These are phyloP conservation scores for Canna indica DNA, from an alignment of 176 grass and related monocot genomes.

Conservation along the genomic window DNA sequence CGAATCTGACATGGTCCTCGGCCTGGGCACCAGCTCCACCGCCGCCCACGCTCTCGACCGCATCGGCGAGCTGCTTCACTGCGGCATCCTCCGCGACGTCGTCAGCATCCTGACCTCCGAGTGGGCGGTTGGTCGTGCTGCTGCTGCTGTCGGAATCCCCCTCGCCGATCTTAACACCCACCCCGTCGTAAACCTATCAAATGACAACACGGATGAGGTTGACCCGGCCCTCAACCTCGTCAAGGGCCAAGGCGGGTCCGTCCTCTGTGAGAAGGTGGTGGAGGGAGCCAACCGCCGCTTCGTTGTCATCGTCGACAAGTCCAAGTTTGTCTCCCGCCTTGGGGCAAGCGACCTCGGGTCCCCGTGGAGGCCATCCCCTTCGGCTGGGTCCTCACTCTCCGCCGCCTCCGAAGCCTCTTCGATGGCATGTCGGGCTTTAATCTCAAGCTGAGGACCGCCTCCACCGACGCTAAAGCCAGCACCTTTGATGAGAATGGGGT, in stretches of 20 bases:
- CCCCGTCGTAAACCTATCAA: background rate
- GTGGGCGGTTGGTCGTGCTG: too few species aligned
- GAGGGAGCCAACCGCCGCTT: conserved; percentile 5
- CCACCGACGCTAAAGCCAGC: background rate
- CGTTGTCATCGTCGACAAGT: background rate
- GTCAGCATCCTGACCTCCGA: too few species aligned
- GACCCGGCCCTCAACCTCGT: conserved; percentile 4
- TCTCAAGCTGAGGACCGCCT: conserved; percentile 1
- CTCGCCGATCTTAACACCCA: too few species aligned
- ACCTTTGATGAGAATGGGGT: background rate
- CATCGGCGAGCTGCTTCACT: too few species aligned
- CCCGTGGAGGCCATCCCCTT: conserved; percentile 2
- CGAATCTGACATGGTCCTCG: conserved; percentile 2
- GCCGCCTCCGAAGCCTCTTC: background rate
- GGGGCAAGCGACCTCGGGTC: background rate
- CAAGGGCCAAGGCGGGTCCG: background rate
- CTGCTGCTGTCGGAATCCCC: too few species aligned
- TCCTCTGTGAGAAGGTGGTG: conserved; percentile 1
- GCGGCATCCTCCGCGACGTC: too few species aligned
- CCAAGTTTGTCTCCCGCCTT: background rate
- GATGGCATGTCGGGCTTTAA: background rate
- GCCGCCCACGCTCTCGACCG: too few species aligned
- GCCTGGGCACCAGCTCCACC: too few species aligned
- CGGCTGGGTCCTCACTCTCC: too few species aligned
- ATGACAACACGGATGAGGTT: background rate